These are phyloP conservation scores for Gastrolobium villosum DNA, from an alignment of 306 rosid genomes.

Conservation along the genomic window DNA sequence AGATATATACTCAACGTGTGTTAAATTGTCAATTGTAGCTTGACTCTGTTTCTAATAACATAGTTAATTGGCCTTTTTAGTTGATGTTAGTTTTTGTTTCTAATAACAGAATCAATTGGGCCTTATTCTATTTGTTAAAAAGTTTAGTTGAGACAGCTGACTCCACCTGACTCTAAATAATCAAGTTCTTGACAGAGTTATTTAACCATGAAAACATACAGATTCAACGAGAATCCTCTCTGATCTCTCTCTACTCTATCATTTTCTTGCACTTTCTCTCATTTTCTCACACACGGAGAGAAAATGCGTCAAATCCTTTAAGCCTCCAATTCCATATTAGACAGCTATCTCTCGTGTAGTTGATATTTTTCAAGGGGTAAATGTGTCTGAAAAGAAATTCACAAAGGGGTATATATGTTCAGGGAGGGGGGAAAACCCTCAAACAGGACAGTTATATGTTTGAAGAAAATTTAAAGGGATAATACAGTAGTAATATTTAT, in stretches of 20 bases:
- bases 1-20: not conserved
- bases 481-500: not conserved
- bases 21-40: not conserved
- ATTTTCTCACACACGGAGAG: too few relatives aligned
- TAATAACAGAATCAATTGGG: constrained; percentile 7
- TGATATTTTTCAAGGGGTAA: not conserved
- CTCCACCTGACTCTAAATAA: not conserved
- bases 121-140: not conserved
- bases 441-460: not conserved
- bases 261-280: not conserved
- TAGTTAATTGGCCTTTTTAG: not conserved
- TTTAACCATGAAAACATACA: not conserved
- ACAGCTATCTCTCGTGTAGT: not conserved
- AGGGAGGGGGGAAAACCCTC: too few relatives aligned
- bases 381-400: not conserved
- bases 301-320: not conserved
- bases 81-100: not conserved
- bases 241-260: not conserved
- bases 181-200: not conserved
- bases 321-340: not conserved
- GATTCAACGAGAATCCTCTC: not conserved
- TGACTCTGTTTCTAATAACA: not conserved
- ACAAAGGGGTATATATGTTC: not conserved
- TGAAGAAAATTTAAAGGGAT: not conserved
- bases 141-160: not conserved